These are phyloP conservation scores for Sphagnum magellanicum DNA, from an alignment of 228 moss, liverwort and hornwort species.

Conservation along the genomic window DNA sequence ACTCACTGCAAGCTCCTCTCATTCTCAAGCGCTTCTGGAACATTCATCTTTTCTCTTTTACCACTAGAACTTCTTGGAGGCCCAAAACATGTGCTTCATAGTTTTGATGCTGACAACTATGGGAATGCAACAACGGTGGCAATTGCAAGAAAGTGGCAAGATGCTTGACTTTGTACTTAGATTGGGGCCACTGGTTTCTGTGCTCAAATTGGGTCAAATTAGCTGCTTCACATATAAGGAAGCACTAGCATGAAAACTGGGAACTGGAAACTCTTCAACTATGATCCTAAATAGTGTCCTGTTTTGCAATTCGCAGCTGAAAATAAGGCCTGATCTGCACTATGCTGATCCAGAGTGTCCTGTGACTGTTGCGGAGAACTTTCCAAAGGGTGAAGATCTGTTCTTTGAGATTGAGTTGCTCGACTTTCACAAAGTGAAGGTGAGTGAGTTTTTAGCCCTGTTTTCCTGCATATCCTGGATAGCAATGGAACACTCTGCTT, in stretches of 20 bases:
- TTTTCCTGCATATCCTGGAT: not conserved
- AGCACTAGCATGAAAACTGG: too few relatives aligned
- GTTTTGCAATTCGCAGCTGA: constrained; percentile 49
- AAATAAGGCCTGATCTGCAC: constrained; percentile 76
- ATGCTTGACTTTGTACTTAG: not conserved
- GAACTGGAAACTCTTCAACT: too few relatives aligned
- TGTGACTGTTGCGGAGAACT: constrained; percentile 56
- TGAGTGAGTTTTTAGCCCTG: constrained; percentile 7
- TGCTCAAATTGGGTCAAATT: too few relatives aligned
- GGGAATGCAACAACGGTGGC: too few relatives aligned
- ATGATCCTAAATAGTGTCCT: too few relatives aligned
- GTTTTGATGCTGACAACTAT: too few relatives aligned
- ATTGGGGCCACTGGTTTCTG: too few relatives aligned
- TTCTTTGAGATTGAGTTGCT: constrained; percentile 80
- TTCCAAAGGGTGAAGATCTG: constrained; percentile 62
- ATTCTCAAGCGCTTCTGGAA: not conserved
- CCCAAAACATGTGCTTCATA: too few relatives aligned
- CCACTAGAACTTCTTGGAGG: too few relatives aligned
- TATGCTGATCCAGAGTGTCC: constrained; percentile 94
- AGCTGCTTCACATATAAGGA: too few relatives aligned
- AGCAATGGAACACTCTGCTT: not conserved
- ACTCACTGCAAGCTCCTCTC: constrained; percentile 7
- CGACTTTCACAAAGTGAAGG: constrained; percentile 77
- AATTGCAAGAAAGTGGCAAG: not conserved
- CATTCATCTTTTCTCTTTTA: too few relatives aligned